Conservation (phyloP, 1,139 yeast genomes). For the Candida tropicalis region DNA sequence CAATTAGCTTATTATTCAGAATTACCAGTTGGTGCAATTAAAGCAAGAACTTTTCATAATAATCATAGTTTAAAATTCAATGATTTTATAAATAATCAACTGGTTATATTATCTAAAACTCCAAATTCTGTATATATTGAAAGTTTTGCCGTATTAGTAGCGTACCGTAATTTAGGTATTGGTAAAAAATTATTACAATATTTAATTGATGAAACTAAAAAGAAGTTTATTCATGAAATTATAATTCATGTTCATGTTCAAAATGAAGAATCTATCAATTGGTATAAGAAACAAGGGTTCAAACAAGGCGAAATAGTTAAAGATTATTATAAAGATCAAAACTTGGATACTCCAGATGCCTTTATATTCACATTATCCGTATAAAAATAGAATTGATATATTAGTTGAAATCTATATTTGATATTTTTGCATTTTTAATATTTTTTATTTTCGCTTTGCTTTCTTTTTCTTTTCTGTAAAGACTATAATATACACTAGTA, state of each 20-base stretch:
- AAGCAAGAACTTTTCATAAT: constrained; percentile 48
- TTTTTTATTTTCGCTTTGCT: background rate
- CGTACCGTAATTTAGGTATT: constrained; percentile 61
- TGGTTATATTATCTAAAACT: constrained; percentile 30
- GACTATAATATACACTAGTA: background rate
- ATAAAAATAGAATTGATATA: constrained; percentile 14
- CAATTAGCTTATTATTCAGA: constrained; percentile 60
- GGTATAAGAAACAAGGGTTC: constrained; percentile 64
- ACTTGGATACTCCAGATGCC: constrained; percentile 51
- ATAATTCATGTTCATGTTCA: constrained; percentile 61
- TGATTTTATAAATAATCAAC: constrained; percentile 22
- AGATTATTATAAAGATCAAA: constrained; percentile 56
- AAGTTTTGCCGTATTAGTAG: constrained; percentile 63
- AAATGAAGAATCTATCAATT: constrained; percentile 47
- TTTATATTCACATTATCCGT: constrained; percentile 33
- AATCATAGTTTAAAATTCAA: constrained; percentile 28
- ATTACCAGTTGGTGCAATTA: constrained; percentile 72
- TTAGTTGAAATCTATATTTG: constrained; percentile 4
- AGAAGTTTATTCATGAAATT: constrained; percentile 55
- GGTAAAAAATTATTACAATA: constrained; percentile 61
- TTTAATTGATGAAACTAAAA: constrained; percentile 55
- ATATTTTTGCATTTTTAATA: background rate
- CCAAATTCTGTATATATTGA: constrained; percentile 64
- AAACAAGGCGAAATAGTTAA: constrained; percentile 40
- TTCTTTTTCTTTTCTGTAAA: background rate